Base-by-base conservation (phyloP, 2,329 filamentous ascomycete genomes). In the Aureobasidium sp. region DNA sequence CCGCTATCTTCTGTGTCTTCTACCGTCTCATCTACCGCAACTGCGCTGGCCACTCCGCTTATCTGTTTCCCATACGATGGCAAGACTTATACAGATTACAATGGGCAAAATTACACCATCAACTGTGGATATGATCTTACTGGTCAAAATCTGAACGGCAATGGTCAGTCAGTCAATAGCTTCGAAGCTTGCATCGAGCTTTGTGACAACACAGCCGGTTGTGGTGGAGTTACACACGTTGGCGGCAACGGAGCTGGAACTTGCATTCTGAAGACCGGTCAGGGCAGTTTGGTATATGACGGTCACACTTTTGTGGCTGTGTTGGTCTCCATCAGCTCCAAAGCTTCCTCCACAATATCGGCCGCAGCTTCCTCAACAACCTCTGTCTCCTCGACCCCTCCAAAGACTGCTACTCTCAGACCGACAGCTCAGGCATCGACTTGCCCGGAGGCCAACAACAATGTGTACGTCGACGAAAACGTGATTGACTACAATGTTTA, bases 1-100 rank as follows among this genome's bases (percentile, higher is more conserved):
- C 70, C 70, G 1, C 20, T 71, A 11, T 69, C 68, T 17, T 68
- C 66, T 20, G 55, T 62, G 8, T 42, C 61, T 37, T 66, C 66
- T 15, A 63, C 64, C 7, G 52, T 53, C 11, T 65, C 63, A 5
- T 59, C 64, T 22, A 56, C 56, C 12, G 52, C 60, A 1, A 53
- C 57, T 14, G 61, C 29, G 1, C 51, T 51, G 11, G 39, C 64
- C 14, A 62, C 64, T 14, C 62, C 65, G 42, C 45, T 60, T n/a
- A 63, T 67, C 37, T 68, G 66, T 49, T 63, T 63, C 9, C 22
- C 34, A 17, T 64, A 57, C 39, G 65, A 67, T 31, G 48, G 62
- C 25, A 65, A 61, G 15, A 39, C 42, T 9, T 67, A 48, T 22
- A 66, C 61, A 6, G 63, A 65, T 20, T 53, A 39, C 41, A 65